phyloP scores from a whole-genome alignment of 1,284 basidiomycete genomes.

The Golubevia pallescens region DNA sequence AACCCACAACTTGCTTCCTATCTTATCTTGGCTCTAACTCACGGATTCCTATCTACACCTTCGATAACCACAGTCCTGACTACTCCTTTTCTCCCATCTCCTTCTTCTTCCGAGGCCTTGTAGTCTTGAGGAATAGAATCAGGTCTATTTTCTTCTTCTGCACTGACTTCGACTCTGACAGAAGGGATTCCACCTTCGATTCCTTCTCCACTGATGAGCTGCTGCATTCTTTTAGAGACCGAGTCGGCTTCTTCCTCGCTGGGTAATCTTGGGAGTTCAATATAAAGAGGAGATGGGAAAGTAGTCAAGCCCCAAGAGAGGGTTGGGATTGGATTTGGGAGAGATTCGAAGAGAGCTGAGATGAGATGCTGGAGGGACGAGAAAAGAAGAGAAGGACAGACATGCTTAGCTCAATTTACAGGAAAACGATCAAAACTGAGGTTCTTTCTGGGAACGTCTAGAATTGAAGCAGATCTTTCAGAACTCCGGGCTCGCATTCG shows the following conservation, averaged over 20 bases:
- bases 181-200: neutral
- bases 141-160: neutral
- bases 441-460: too few species aligned
- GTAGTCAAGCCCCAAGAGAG: neutral
- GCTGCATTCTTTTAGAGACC: neutral
- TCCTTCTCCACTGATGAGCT: neutral
- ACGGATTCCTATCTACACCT: neutral
- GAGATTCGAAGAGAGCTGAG: neutral
- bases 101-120: neutral
- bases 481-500: too few species aligned
- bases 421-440: too few species aligned
- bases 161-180: neutral
- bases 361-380: too few species aligned
- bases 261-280: neutral
- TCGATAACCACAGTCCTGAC: neutral
- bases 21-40: neutral
- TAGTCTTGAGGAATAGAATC: neutral
- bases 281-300: neutral
- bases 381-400: too few species aligned
- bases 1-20: too few species aligned
- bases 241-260: neutral
- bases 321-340: neutral
- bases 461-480: too few species aligned
- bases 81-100: neutral
- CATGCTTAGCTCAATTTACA: too few species aligned